phyloP scores from a whole-genome alignment of 2,329 filamentous ascomycete genomes.

The Amauroascus niger region DNA sequence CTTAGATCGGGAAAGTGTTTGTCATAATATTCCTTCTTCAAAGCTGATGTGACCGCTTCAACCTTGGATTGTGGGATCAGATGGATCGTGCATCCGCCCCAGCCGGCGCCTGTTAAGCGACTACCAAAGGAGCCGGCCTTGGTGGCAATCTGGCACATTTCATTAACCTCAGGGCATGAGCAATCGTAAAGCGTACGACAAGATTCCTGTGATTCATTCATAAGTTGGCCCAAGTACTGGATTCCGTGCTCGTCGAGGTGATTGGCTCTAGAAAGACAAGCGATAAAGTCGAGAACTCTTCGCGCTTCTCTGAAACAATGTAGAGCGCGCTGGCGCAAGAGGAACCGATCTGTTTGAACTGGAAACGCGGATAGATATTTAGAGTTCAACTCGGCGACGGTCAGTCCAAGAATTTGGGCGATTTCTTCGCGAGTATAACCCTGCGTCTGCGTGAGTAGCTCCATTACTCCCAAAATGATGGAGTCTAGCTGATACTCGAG shows the following conservation, averaged over 20 bases:
- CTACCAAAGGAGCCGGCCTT: constrained; percentile 73
- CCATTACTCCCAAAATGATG: constrained; percentile 58
- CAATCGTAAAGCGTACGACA: constrained; percentile 85
- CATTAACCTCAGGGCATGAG: constrained; percentile 84
- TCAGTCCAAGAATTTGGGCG: constrained; percentile 58
- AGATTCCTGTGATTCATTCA: constrained; percentile 83
- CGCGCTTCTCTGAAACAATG: constrained; percentile 88
- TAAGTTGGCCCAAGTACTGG: constrained; percentile 61
- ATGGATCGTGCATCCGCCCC: constrained; percentile 94
- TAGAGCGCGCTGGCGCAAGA: constrained; percentile 73
- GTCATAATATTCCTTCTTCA: constrained; percentile 73
- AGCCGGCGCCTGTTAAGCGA: constrained; percentile 82
- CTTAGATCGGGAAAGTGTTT: constrained; percentile 59
- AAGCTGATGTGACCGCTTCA: constrained; percentile 62
- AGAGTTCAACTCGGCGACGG: constrained; percentile 60
- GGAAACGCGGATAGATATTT: constrained; percentile 82
- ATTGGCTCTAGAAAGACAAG: constrained; percentile 53
- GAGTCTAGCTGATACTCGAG: constrained; percentile 60
- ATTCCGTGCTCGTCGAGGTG: constrained; percentile 57
- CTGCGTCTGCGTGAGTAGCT: constrained; percentile 64
- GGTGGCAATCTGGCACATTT: constrained; percentile 70
- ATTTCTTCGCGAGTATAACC: constrained; percentile 87
- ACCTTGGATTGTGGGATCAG: constrained; percentile 78
- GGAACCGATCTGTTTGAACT: constrained; percentile 77
- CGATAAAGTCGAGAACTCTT: constrained; percentile 74